phyloP scores from a whole-genome alignment of 2,329 filamentous ascomycete genomes.

The Zasmidium angulare region DNA sequence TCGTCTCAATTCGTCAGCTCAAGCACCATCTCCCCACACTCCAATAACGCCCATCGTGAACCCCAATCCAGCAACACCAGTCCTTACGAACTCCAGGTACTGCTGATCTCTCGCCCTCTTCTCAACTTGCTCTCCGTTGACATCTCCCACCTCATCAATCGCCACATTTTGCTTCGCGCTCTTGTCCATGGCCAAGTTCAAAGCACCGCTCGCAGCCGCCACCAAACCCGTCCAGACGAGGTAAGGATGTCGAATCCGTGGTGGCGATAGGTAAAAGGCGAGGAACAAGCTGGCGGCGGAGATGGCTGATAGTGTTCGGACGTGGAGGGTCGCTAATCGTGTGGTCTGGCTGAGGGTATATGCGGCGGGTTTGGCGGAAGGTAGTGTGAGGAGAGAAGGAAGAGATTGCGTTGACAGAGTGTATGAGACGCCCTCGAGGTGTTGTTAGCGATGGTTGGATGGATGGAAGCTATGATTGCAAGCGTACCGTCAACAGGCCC shows the following conservation, averaged over 20 bases:
- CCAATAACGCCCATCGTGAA: constrained; percentile 50
- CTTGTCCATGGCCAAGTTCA: constrained; percentile 37
- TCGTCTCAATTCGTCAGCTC: constrained; percentile 1
- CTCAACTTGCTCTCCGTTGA: constrained; percentile 53
- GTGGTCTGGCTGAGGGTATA: constrained; percentile 61
- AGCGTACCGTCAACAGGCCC: constrained; percentile 57
- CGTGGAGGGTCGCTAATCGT: constrained; percentile 66
- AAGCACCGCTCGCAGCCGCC: constrained; percentile 48
- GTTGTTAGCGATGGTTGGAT: constrained; percentile 10
- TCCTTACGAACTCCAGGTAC: constrained; percentile 43
- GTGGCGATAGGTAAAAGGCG: constrained; percentile 74
- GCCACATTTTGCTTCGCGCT: constrained; percentile 23
- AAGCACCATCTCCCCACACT: constrained; percentile 50
- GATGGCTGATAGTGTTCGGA: constrained; percentile 66
- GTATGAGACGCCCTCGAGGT: constrained; percentile 79
- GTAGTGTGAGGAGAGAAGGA: constrained; percentile 76
- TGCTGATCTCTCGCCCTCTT: constrained; percentile 44
- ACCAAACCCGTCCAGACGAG: constrained; percentile 80
- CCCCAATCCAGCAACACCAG: constrained; percentile 42
- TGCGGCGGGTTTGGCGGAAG: constrained; percentile 69
- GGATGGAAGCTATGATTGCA: not conserved
- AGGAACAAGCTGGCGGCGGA: constrained; percentile 71
- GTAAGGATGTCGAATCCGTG: constrained; percentile 78
- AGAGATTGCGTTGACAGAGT: constrained; percentile 75
- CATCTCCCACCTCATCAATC: constrained; percentile 34